Conservation (phyloP, 345 rosid species). For the Psidium guajava region DNA sequence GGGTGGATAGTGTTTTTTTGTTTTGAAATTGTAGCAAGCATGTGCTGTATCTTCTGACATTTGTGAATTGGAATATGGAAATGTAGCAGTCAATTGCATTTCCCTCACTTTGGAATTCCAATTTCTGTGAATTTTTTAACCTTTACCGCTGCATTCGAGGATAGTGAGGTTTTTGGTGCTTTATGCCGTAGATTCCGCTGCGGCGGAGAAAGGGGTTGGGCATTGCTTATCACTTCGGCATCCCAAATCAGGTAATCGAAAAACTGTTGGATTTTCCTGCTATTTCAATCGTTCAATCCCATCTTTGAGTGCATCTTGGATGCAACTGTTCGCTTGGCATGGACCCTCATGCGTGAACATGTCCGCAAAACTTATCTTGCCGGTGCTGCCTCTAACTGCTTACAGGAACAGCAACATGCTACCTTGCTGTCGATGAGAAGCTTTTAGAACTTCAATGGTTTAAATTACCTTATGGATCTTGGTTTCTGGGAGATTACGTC, state of each 20-base stretch:
- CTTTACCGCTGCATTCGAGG: background rate
- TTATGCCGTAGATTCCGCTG: constrained; percentile 14
- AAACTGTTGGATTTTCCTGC: background rate
- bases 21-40: background rate
- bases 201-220: constrained; percentile 21
- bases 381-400: background rate
- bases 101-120: background rate
- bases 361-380: background rate
- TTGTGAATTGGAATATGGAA: background rate
- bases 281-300: background rate
- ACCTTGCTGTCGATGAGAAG: constrained; percentile 34
- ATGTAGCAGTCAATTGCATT: background rate
- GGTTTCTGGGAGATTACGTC: constrained; percentile 84
- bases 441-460: constrained; percentile 85
- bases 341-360: background rate
- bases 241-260: constrained; percentile 71
- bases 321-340: background rate
- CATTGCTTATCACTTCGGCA: constrained; percentile 50
- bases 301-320: background rate
- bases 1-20: background rate
- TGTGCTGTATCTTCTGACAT: background rate
- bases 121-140: background rate
- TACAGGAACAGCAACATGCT: constrained; percentile 45
- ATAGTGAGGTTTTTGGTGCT: background rate
- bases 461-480: constrained; percentile 74